phyloP scores from a whole-genome alignment of 768 basidiomycete species.

The Russula virescens region DNA sequence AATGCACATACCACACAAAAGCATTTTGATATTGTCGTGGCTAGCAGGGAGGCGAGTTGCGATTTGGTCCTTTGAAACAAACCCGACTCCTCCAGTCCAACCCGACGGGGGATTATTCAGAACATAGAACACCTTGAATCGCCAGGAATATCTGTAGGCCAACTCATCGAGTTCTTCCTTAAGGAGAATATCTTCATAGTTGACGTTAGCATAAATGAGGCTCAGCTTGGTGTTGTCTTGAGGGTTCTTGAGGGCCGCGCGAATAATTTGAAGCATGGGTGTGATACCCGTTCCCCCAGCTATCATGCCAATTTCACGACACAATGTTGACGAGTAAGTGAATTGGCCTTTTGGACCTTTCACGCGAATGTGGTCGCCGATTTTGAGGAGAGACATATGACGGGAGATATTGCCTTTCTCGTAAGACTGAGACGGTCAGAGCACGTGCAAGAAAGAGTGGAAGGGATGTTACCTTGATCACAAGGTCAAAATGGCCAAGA shows the following conservation, averaged over 20 bases:
- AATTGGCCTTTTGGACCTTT: constrained; percentile 98
- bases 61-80: constrained; percentile 91
- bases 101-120: constrained; percentile 87
- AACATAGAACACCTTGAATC: constrained; percentile 83
- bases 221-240: constrained; percentile 73
- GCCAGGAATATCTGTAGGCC: constrained; percentile 49
- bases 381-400: constrained; percentile 71
- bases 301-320: constrained; percentile 89
- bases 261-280: constrained; percentile 98
- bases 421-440: constrained; percentile 57
- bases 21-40: constrained; percentile 66
- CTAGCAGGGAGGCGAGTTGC: constrained; percentile 68
- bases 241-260: constrained; percentile 88
- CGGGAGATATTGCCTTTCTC: constrained; percentile 97
- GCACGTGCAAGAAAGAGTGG: neutral
- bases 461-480: constrained; percentile 72
- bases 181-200: constrained; percentile 86
- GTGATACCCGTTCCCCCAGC: constrained; percentile 98
- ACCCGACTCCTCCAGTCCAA: constrained; percentile 90
- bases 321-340: constrained; percentile 67
- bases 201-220: constrained; percentile 97
- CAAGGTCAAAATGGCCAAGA: constrained; percentile 88
- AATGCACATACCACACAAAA: constrained; percentile 66
- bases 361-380: constrained; percentile 84
- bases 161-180: constrained; percentile 83